phyloP scores from a whole-genome alignment of 306 rosid species.

The Cucurbita ficifolia region DNA sequence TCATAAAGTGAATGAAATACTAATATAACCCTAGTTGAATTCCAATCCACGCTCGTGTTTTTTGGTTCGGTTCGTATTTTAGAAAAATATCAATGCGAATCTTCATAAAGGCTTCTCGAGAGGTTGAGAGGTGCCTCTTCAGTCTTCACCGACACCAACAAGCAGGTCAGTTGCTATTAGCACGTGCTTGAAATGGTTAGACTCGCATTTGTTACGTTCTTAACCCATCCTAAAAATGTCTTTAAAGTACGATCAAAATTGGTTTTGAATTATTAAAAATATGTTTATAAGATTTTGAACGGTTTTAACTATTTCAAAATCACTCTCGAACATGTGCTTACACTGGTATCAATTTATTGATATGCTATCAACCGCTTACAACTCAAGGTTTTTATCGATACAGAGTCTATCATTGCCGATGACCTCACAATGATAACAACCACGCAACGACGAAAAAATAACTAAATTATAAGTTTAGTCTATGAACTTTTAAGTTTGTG shows the following conservation, averaged over 20 bases:
- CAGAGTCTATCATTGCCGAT: neutral
- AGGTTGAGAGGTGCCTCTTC: slow-evolving; percentile 61
- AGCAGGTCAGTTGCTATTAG: slow-evolving; percentile 36
- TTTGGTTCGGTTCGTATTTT: too few species aligned
- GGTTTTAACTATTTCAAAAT: too few species aligned
- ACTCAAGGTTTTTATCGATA: slow-evolving; percentile 29
- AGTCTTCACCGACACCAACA: neutral
- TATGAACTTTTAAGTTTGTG: too few species aligned
- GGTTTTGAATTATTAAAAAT: neutral
- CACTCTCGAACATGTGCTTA: too few species aligned
- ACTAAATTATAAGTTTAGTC: too few species aligned
- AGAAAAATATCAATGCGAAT: slow-evolving; percentile 23
- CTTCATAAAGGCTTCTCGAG: slow-evolving; percentile 73
- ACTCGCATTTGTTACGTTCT: neutral
- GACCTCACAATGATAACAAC: slow-evolving; percentile 12
- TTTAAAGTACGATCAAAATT: neutral
- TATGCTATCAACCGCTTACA: slow-evolving; percentile 44
- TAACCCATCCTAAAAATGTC: neutral
- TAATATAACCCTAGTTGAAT: neutral
- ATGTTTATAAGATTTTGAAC: too few species aligned
- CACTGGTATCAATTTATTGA: too few species aligned
- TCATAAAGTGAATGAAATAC: neutral
- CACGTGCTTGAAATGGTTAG: neutral
- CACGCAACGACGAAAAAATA: too few species aligned
- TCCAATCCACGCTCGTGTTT: neutral